phyloP scores from a whole-genome alignment of 2,329 filamentous ascomycete species.

The Epichloe sp. region DNA sequence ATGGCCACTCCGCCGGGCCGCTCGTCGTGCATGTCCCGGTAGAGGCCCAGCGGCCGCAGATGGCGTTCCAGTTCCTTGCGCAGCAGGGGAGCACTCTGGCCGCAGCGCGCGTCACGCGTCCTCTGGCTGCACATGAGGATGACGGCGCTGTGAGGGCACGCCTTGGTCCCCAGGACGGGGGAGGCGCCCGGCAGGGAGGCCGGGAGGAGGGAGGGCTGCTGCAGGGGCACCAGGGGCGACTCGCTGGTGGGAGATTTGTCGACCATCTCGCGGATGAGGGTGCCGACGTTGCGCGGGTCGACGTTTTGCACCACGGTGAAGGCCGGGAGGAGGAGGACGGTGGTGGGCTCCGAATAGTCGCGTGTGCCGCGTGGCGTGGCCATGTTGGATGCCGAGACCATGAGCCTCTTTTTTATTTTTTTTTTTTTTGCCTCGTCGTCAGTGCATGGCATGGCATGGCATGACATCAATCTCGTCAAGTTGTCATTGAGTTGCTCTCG shows the following conservation, averaged over 20 bases:
- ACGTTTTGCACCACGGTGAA: conserved; percentile 78
- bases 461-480: too few species aligned
- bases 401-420: conserved; percentile 49
- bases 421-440: too few species aligned
- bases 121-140: conserved; percentile 90
- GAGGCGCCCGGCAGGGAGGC: conserved; percentile 15
- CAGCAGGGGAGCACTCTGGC: conserved; percentile 84
- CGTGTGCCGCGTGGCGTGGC: conserved; percentile 56
- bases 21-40: conserved; percentile 77
- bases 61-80: conserved; percentile 81
- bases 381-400: conserved; percentile 87
- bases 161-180: conserved; percentile 21
- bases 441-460: too few species aligned
- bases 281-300: conserved; percentile 58
- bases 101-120: conserved; percentile 89
- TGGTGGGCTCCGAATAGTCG: conserved; percentile 58
- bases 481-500: not conserved
- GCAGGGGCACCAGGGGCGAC: conserved; percentile 35
- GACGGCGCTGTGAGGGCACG: conserved; percentile 71
- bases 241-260: conserved; percentile 61
- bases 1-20: conserved; percentile 85
- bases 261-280: conserved; percentile 59
- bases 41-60: conserved; percentile 69
- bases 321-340: conserved; percentile 69
- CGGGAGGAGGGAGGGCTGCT: conserved; percentile 20